Percentiles rank a stretch among this genome's conserved stretches.
Conservation (phyloP, 2,329 filamentous ascomycete genomes). For the Penicillium rolfsii region DNA sequence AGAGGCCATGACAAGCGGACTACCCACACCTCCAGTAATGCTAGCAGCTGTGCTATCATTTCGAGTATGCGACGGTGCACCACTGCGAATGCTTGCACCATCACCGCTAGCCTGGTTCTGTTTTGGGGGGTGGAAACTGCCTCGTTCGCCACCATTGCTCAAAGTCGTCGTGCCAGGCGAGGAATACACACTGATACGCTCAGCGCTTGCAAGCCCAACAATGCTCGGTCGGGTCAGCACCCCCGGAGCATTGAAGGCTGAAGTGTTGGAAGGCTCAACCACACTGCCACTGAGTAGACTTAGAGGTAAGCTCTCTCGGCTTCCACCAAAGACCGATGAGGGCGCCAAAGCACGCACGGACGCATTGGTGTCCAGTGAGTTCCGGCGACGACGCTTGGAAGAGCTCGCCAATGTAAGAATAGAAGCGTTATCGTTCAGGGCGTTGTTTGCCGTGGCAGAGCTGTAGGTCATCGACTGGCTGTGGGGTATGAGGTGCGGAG, state of each 20-base stretch:
- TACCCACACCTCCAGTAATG: slow-evolving; percentile 61
- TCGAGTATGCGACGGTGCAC: slow-evolving; percentile 72
- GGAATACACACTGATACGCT: slow-evolving; percentile 73
- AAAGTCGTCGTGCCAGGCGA: slow-evolving; percentile 66
- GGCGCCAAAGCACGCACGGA: slow-evolving; percentile 67
- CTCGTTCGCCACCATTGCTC: slow-evolving; percentile 70
- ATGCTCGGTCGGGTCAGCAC: slow-evolving; percentile 55
- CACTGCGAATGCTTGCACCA: slow-evolving; percentile 77
- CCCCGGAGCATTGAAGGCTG: slow-evolving; percentile 45
- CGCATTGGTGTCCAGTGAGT: slow-evolving; percentile 68
- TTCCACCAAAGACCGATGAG: slow-evolving; percentile 66
- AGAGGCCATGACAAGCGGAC: slow-evolving; percentile 58
- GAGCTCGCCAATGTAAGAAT: slow-evolving; percentile 68
- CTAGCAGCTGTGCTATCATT: slow-evolving; percentile 82
- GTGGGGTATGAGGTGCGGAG: slow-evolving; percentile 59
- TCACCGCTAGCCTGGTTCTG: slow-evolving; percentile 58
- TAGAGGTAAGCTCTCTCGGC: slow-evolving; percentile 65
- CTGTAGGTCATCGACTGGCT: slow-evolving; percentile 60
- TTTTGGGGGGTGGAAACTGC: slow-evolving; percentile 74
- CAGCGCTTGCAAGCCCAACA: slow-evolving; percentile 58
- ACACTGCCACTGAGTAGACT: slow-evolving; percentile 63
- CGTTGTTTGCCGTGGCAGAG: slow-evolving; percentile 64
- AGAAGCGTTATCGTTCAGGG: slow-evolving; percentile 68
- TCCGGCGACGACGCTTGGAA: slow-evolving; percentile 64
- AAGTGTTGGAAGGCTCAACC: slow-evolving; percentile 48